Base-by-base conservation (phyloP, 2,329 filamentous ascomycete genomes). In the Periconia sp. region DNA sequence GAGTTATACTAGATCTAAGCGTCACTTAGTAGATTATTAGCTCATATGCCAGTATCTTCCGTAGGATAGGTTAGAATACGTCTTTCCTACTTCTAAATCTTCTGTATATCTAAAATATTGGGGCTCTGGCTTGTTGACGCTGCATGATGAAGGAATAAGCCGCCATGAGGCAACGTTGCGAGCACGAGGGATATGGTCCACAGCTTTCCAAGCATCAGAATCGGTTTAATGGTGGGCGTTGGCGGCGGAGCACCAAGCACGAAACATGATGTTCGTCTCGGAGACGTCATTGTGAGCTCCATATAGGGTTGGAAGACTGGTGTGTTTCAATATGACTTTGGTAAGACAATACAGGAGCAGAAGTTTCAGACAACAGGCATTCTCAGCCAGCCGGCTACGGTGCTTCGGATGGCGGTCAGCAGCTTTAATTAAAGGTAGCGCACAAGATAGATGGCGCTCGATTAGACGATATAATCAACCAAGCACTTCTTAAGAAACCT, bases 221-320 rank as follows among this genome's bases (percentile, higher is more conserved):
- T 74, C 25, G 63, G 60, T 5, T 52, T 77, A 1, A 60, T 77
- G 57, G 71, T 76, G 4, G 72, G 73, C 10, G 69, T 76, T 31
- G 72, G 68, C 2, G 65, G 65, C 25, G 49, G 49, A 17, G 49
- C 31, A 10, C 43, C 46, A 9, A 37, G 37, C 19, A 4, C 4
- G 46, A 15, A 28, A 4, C 11, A 9, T 11, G 39, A 42, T 12
- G 4, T 46, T 16, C 29, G 36, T 18, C 31, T 46, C 6, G 50
- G 50, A 1, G 65, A 70, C 25, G 33, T 69, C 10, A 63, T 66
- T 0, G 61, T 72, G 5, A 59, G 61, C 26, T 9, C 37, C 13
- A 48, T 56, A 11, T 32, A 47, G 5, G 32, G 47, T 25, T 36
- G 36, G 0, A 22, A 51, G 1, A 50, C 54, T 2, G 58, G 61